Evolutionary conservation across 805 yeast genomes (phyloP).

Genomic region (Candida caryicola): DNA sequence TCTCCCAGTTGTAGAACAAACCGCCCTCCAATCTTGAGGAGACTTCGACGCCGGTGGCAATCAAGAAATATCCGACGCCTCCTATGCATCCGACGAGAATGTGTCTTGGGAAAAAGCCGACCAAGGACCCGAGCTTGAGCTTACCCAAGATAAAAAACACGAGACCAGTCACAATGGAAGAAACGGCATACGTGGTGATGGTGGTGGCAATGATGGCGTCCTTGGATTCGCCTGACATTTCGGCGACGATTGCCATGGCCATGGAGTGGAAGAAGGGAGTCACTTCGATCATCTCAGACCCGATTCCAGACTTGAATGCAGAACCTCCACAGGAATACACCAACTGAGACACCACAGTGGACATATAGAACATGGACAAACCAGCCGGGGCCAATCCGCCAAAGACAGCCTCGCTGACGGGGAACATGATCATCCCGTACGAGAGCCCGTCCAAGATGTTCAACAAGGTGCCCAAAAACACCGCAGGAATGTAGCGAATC

Average conservation of each 20-base stretch:
- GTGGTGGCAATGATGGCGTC: constrained; percentile 77
- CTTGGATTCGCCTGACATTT: constrained; percentile 48
- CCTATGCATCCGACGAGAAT: constrained; percentile 96
- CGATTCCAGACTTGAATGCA: constrained; percentile 85
- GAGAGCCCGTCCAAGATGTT: constrained; percentile 91
- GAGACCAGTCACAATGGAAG: constrained; percentile 82
- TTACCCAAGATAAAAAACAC: constrained; percentile 77
- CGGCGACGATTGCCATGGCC: constrained; percentile 68
- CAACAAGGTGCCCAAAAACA: constrained; percentile 75
- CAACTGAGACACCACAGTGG: constrained; percentile 85
- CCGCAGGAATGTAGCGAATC: constrained; percentile 65
- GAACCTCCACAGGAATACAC: constrained; percentile 90
- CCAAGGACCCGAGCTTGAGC: constrained; percentile 76
- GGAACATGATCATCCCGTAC: constrained; percentile 97
- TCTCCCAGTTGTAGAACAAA: constrained; percentile 58
- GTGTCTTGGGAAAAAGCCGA: constrained; percentile 95
- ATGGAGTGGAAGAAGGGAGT: constrained; percentile 96
- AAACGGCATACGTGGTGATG: constrained; percentile 76
- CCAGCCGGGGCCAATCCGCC: constrained; percentile 83
- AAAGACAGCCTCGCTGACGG: constrained; percentile 77
- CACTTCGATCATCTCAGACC: constrained; percentile 98
- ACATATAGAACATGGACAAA: constrained; percentile 87
- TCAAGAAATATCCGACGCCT: constrained; percentile 92
- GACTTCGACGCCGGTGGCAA: constrained; percentile 89
- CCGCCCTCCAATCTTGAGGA: constrained; percentile 79